Base-by-base conservation (phyloP, 192 early-diverging fungal species). In the Coemansia sp. region DNA sequence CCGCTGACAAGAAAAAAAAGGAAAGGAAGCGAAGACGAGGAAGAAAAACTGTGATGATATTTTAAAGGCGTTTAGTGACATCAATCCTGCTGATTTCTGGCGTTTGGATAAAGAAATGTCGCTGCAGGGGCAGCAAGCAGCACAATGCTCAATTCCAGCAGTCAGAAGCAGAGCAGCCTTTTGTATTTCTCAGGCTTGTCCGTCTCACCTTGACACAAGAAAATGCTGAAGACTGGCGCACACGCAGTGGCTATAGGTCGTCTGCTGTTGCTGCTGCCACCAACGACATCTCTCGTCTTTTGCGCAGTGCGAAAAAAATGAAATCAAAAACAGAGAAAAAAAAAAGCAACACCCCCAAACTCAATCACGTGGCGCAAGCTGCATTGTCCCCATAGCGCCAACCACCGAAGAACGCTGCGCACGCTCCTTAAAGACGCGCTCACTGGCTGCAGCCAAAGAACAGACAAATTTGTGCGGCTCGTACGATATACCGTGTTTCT, bases 401-500 rank as follows among this genome's bases (percentile, higher is more conserved):
- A 56, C 40, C 32, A 31, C 28, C 36, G 25, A 18, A 32, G 60
- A 36, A 36, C 32, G 45, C 48, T 7, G 60, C 48, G 25, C 60
- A 48, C 25, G 22, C 25, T 4, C 14, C 7, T 32, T 36, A 61
- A 61, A 61, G 22, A 11, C 42, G 42, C 22, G 14, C 45, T 16
- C 1, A 30, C 32, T 22, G 60, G 40, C 28, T 14, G 31, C 48
- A 14, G 30, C 36, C 2, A 2, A 6, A 33, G 12, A 1, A 4
- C n/a, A 29, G 6, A 16, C 25, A 29, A 30, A 38, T 33, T 71
- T 59, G 72, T 80, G 78, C 78, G 73, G 78, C 78, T 69, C 73
- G 69, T 72, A 60, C 67, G 65, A 69, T 67, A 60, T 49, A 56
- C 73, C 70, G 73, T 75, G 73, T 81, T 81, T 66, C 71, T 73